phyloP scores from a whole-genome alignment of 805 yeast genomes.

The Huiozyma sinensis region DNA sequence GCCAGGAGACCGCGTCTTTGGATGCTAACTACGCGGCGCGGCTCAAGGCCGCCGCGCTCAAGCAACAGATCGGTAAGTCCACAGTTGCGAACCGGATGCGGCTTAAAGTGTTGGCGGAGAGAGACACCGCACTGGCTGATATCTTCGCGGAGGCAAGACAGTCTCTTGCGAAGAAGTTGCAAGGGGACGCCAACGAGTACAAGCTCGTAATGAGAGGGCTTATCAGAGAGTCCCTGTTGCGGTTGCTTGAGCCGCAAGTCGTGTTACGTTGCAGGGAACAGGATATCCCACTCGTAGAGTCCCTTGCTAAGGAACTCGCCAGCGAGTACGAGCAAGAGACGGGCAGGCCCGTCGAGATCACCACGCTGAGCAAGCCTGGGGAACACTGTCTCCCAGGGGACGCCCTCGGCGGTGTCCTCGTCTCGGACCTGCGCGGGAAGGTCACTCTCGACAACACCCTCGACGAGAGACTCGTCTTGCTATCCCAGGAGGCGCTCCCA shows the following conservation, averaged over 20 bases:
- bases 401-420: conserved; percentile 69
- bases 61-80: conserved; percentile 92
- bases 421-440: conserved; percentile 62
- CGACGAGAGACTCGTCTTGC: conserved; percentile 81
- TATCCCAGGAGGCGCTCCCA: conserved; percentile 80
- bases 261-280: conserved; percentile 43
- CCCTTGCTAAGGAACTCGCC: conserved; percentile 42
- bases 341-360: conserved; percentile 43
- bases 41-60: conserved; percentile 78
- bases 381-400: conserved; percentile 39
- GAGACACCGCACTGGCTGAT: conserved; percentile 66
- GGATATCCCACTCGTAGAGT: conserved; percentile 31
- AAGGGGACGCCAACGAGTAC: conserved; percentile 50
- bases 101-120: conserved; percentile 76
- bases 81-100: conserved; percentile 93
- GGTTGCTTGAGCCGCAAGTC: conserved; percentile 63
- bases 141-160: conserved; percentile 62
- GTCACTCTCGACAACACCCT: conserved; percentile 87
- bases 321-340: conserved; percentile 54
- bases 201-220: conserved; percentile 61
- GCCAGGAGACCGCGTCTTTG: conserved; percentile 82
- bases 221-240: conserved; percentile 64
- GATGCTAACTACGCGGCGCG: conserved; percentile 77
- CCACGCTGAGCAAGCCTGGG: conserved; percentile 44
- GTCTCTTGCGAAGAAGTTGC: conserved; percentile 42